These are phyloP conservation scores for Ophiostoma triangulosporum DNA, from an alignment of 2,329 filamentous ascomycete genomes.

Conservation along the genomic window DNA sequence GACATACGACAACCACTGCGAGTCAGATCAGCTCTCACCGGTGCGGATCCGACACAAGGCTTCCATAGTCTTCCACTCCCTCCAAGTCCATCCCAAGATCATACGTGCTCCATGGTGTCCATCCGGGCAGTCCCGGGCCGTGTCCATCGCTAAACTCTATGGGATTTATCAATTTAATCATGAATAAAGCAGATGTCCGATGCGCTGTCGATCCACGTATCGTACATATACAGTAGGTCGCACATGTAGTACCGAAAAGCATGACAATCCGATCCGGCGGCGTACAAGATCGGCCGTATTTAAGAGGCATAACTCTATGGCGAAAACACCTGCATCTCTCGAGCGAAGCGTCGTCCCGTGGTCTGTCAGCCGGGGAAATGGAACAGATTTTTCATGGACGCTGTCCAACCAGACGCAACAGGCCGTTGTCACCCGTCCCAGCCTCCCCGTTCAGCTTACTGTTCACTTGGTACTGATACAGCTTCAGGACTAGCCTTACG, in stretches of 20 bases:
- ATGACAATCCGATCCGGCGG: neutral
- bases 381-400: neutral
- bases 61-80: neutral
- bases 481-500: too few relatives aligned
- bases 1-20: too few relatives aligned
- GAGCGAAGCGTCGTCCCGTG: neutral
- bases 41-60: neutral
- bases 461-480: too few relatives aligned
- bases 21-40: neutral
- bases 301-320: neutral
- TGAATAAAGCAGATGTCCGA: neutral
- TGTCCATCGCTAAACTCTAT: too few relatives aligned
- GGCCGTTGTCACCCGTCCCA: neutral
- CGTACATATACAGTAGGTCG: neutral
- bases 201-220: neutral
- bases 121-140: neutral
- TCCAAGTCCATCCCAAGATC: neutral
- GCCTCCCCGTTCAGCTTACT: neutral
- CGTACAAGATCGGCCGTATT: neutral
- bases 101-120: neutral
- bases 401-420: neutral
- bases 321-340: neutral
- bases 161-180: too few relatives aligned
- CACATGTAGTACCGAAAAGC: neutral
- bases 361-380: neutral